phyloP scores from a whole-genome alignment of 176 grass and related monocot species.

The Olyra latifolia region DNA sequence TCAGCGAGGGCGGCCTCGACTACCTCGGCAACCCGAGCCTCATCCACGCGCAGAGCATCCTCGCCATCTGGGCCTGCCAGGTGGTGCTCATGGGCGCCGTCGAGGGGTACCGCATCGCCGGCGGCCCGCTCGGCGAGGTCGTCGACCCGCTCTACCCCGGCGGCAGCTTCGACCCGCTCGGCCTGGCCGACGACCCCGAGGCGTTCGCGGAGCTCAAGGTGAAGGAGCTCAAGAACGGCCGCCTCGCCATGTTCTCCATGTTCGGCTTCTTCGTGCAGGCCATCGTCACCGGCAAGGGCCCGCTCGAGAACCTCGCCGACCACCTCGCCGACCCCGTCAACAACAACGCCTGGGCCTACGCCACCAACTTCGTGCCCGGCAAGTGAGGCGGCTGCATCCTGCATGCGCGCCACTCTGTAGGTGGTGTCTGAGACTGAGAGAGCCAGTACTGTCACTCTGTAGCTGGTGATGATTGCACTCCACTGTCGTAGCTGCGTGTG shows the following conservation, averaged over 20 bases:
- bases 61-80: conserved; percentile 84
- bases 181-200: conserved; percentile 82
- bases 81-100: conserved; percentile 90
- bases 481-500: background rate
- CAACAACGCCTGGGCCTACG: conserved; percentile 95
- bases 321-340: conserved; percentile 91
- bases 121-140: conserved; percentile 84
- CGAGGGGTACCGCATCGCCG: conserved; percentile 83
- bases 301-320: conserved; percentile 89
- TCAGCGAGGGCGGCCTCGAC: conserved; percentile 85
- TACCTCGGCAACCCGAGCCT: conserved; percentile 92
- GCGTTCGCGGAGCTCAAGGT: conserved; percentile 93
- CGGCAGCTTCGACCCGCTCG: conserved; percentile 85
- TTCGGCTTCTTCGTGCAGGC: conserved; percentile 91
- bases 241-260: conserved; percentile 98
- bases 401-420: too few species aligned
- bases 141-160: conserved; percentile 81
- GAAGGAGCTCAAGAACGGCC: conserved; percentile 95
- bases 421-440: too few species aligned
- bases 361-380: conserved; percentile 97
- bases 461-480: background rate
- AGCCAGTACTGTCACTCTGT: too few species aligned
- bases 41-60: conserved; percentile 89
- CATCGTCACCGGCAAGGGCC: conserved; percentile 91
- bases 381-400: conserved; percentile 14